Evolutionary conservation across 495 filamentous ascomycete genomes (phyloP), one percentile per base, ranked within the genome.

Genomic region (Apodospora peruviana): DNA sequence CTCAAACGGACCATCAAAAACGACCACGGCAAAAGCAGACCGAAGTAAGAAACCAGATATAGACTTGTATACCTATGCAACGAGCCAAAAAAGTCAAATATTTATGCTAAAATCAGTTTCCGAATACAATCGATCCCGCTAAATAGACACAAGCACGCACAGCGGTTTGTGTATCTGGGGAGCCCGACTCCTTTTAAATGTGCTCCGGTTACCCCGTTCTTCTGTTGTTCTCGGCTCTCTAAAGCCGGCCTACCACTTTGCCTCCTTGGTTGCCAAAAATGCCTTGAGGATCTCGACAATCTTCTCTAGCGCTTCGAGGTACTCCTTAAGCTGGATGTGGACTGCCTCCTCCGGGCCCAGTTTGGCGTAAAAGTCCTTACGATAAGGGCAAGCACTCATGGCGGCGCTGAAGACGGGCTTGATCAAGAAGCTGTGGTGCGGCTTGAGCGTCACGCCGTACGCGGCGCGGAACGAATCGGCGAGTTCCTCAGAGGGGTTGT

Each of bases 351-450:
- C 80, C 5, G 70, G 70, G 12, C 87, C 91, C 20, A 97, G 70
- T 78, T 96, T 96, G 41, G 58, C 61, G 61, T 95, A 96, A 62
- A 97, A 97, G 59, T 87, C 85, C 53, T 86, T 87, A 36, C 90
- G 82, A 76, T 95, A 95, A 2, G 94, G 93, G 56, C 86, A 90
- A 8, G 89, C 90, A 51, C 78, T 77, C 89, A 97, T 95, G 54
- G 94, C 93, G 47, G 88, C 83, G 55, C 77, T 84, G 77, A 96
- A 96, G 56, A 95, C 75, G 47, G 87, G 87, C 74, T 90, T 95
- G 40, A 95, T 72, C 24, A 96, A 40, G 67, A 93, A 85, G 56
- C 73, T 79, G 77, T 98, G 93, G 73, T 96, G 85, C 22, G 82
- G 86, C 72, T 91, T 95, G 58, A 98, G 87, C 46, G 91, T 94